Conservation (phyloP, 192 early-diverging fungal species). For the Backusella australiensis region DNA sequence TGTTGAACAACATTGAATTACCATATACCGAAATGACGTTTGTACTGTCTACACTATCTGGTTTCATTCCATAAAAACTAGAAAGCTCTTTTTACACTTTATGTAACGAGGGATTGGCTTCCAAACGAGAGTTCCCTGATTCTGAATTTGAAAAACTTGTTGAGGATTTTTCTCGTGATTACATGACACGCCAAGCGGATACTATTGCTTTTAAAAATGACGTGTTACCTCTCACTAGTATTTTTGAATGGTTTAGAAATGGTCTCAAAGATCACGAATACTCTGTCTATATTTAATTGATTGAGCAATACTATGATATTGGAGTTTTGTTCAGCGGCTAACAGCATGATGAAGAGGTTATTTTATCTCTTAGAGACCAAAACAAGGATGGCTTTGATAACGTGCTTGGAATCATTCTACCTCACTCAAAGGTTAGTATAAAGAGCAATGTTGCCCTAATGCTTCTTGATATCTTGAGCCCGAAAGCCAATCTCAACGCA, state of each 20-base stretch:
- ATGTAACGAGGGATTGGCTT: conserved; percentile 38
- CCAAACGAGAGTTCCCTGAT: conserved; percentile 65
- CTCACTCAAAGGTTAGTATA: conserved; percentile 73
- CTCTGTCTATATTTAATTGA: conserved; percentile 63
- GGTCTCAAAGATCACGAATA: conserved; percentile 79
- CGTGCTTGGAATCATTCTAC: conserved; percentile 68
- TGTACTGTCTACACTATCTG: conserved; percentile 75
- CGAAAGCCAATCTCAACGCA: conserved; percentile 55
- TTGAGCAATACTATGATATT: conserved; percentile 82
- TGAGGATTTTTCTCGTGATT: conserved; percentile 42
- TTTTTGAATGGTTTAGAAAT: conserved; percentile 65
- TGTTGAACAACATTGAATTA: conserved; percentile 72
- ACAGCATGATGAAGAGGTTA: conserved; percentile 76
- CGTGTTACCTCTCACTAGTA: conserved; percentile 60
- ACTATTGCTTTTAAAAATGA: conserved; percentile 52
- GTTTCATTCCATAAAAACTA: conserved; percentile 77
- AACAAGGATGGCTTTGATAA: conserved; percentile 76
- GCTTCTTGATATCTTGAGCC: conserved; percentile 78
- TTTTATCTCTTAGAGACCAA: conserved; percentile 81
- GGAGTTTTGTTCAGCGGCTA: conserved; percentile 77
- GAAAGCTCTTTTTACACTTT: conserved; percentile 52
- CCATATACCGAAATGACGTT: conserved; percentile 82
- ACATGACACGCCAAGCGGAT: conserved; percentile 59
- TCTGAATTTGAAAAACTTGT: conserved; percentile 62
- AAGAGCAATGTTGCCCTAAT: conserved; percentile 76